Evolutionary conservation across 768 basidiomycete species (phyloP), one percentile per base, ranked within the genome.

Genomic region (Zangia roseola): DNA sequence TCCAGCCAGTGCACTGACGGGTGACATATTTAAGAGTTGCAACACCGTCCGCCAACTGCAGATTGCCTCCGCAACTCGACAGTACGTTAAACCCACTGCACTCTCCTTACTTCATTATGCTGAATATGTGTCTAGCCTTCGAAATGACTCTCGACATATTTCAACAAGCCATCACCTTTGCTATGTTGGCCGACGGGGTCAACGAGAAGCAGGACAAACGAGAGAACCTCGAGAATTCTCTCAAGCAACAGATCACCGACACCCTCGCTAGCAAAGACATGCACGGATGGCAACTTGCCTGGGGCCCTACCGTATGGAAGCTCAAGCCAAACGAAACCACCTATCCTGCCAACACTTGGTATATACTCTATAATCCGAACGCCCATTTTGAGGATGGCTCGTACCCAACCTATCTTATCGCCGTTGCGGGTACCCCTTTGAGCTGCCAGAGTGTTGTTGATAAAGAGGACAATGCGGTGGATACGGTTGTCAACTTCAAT

Each of bases 201-300:
- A 89, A 84, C 4, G 87, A 86, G 0, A 84, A 87, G 63, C 88
- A 88, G 16, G 23, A n/a, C 4, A 25, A 21, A 6, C 39, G 25
- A 16, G 14, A 12, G 23, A 6, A 5, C 39, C 39, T 40, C n/a
- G 16, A 25, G 12, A n/a, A 14, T 24, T 21, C 24, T 4, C 39
- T 25, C 3, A 10, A 40, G 23, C 13, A 16, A 1, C 23, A n/a
- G 14, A 10, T 40, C 23, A 24, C 20, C 16, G n/a, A n/a, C n/a
- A n/a, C n/a, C n/a, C 21, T 8, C 16, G 6, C 23, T n/a, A 21
- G 23, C 25, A 21, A 7, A 16, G 20, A n/a, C 35, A 36, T 36
- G 10, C 17, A 16, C 23, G 21, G 12, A 40, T 59, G 58, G 57
- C 3, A 40, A 24, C 25, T 61, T 10, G 49, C 38, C 8, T 57